Percentiles rank a stretch among this genome's conserved stretches.
Evolutionary conservation across 2,329 filamentous ascomycete species (phyloP).

Genomic region (Trichoderma breve): DNA sequence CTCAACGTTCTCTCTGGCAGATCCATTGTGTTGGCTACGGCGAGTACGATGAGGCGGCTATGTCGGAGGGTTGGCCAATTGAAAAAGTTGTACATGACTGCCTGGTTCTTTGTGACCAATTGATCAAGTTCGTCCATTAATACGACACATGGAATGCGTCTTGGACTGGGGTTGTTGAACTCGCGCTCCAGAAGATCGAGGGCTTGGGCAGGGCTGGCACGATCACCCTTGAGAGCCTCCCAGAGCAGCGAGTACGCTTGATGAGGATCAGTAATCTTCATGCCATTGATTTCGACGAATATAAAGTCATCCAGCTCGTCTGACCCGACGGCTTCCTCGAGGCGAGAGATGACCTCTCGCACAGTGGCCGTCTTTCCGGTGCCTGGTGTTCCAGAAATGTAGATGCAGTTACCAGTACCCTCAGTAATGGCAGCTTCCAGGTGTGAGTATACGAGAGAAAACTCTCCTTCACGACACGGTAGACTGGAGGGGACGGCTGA

Average conservation of each 20-base stretch:
- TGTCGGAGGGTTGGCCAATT: slow-evolving; percentile 95
- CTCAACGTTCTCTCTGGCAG: slow-evolving; percentile 91
- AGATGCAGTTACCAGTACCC: slow-evolving; percentile 92
- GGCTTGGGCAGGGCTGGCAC: slow-evolving; percentile 88
- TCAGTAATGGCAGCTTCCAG: slow-evolving; percentile 92
- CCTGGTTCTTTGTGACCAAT: slow-evolving; percentile 95
- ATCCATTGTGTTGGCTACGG: slow-evolving; percentile 99
- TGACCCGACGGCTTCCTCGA: slow-evolving; percentile 81
- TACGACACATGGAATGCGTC: slow-evolving; percentile 91
- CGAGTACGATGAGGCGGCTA: slow-evolving; percentile 89
- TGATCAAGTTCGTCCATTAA: slow-evolving; percentile 99
- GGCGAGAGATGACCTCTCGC: slow-evolving; percentile 83
- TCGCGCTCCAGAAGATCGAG: slow-evolving; percentile 88
- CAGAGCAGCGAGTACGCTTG: slow-evolving; percentile 93
- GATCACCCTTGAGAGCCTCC: slow-evolving; percentile 92
- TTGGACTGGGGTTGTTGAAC: slow-evolving; percentile 86
- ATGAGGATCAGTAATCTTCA: slow-evolving; percentile 98
- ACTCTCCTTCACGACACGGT: slow-evolving; percentile 89
- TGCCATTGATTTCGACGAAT: slow-evolving; percentile 98
- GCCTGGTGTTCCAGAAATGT: slow-evolving; percentile 97
- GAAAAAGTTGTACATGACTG: slow-evolving; percentile 99
- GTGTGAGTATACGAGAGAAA: slow-evolving; percentile 87
- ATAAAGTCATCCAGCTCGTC: slow-evolving; percentile 98
- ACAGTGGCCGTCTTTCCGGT: slow-evolving; percentile 98
- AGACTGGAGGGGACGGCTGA: slow-evolving; percentile 86